Evolutionary conservation across 2,329 filamentous ascomycete species (phyloP).

Genomic region (Neopestalotiopsis sp.): DNA sequence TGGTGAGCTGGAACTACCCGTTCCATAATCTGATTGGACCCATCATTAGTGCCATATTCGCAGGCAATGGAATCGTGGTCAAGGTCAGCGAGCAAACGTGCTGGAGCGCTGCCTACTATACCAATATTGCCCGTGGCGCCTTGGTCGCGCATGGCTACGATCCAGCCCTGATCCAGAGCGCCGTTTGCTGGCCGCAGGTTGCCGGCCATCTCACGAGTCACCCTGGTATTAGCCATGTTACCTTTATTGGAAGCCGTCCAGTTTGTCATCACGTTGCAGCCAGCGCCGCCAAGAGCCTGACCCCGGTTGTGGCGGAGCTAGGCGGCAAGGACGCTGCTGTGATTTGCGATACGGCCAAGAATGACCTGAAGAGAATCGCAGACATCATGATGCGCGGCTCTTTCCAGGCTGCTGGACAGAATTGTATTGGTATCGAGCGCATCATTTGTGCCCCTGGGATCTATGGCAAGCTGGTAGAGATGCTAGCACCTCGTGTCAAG

Average conservation of each 20-base stretch:
- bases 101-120: slow-evolving; percentile 88
- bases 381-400: slow-evolving; percentile 89
- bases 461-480: slow-evolving; percentile 74
- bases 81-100: slow-evolving; percentile 96
- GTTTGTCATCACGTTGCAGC: slow-evolving; percentile 89
- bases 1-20: slow-evolving; percentile 96
- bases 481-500: slow-evolving; percentile 76
- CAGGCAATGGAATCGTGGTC: slow-evolving; percentile 89
- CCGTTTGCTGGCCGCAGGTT: slow-evolving; percentile 86
- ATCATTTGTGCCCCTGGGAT: slow-evolving; percentile 80
- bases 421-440: slow-evolving; percentile 96
- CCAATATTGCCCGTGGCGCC: slow-evolving; percentile 77
- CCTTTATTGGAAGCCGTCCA: slow-evolving; percentile 90
- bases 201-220: slow-evolving; percentile 86
- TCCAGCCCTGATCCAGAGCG: slow-evolving; percentile 79
- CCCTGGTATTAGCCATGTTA: slow-evolving; percentile 83
- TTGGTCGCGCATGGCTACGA: slow-evolving; percentile 84
- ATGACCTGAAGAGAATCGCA: slow-evolving; percentile 72
- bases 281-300: slow-evolving; percentile 85
- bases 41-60: slow-evolving; percentile 87
- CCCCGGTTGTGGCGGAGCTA: slow-evolving; percentile 86
- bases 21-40: slow-evolving; percentile 96
- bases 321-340: slow-evolving; percentile 95
- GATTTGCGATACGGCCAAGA: slow-evolving; percentile 76
- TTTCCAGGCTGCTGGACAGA: slow-evolving; percentile 95